phyloP scores from a whole-genome alignment of 179 eudicot genomes.

The Monotropa hypopitys region DNA sequence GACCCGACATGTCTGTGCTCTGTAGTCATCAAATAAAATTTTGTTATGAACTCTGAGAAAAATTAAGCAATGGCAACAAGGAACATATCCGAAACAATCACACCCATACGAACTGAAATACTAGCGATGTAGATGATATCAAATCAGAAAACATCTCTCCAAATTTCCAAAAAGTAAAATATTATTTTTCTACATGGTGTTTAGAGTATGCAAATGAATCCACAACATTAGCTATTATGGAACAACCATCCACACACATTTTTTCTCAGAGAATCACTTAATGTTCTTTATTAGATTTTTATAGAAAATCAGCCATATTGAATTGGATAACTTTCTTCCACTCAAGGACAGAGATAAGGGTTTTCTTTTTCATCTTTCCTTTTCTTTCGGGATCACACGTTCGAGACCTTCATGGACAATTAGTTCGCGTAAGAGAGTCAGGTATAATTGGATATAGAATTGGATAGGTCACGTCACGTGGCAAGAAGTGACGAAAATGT shows the following conservation, averaged over 20 bases:
- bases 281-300: not conserved
- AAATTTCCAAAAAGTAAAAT: not conserved
- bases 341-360: not conserved
- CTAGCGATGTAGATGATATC: not conserved
- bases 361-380: not conserved
- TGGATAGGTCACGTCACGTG: not conserved
- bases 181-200: not conserved
- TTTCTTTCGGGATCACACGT: not conserved
- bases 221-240: not conserved
- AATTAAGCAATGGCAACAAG: not conserved
- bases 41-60: slow-evolving; percentile 1
- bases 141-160: not conserved
- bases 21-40: slow-evolving; percentile 27
- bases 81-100: not conserved
- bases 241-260: not conserved
- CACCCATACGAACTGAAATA: not conserved
- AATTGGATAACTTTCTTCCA: not conserved
- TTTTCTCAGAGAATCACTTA: not conserved
- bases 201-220: not conserved
- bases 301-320: not conserved
- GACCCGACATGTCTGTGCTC: slow-evolving; percentile 99
- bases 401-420: not conserved
- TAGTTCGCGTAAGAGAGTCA: not conserved
- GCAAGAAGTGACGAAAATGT: not conserved
- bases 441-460: not conserved